phyloP scores from a whole-genome alignment of 805 yeast genomes.

The Yarrowia divulgata region DNA sequence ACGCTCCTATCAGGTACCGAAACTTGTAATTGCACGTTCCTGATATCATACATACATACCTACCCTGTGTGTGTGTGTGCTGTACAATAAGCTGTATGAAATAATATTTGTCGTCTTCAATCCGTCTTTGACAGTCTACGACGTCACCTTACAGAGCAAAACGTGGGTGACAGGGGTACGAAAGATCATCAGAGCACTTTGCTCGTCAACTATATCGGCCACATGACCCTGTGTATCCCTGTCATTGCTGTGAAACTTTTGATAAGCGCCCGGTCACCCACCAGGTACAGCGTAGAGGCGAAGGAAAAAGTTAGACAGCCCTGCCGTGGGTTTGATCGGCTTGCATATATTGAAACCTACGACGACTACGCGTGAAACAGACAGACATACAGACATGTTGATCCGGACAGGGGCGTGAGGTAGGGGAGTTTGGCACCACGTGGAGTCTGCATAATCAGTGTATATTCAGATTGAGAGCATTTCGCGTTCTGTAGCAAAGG shows the following conservation, averaged over 20 bases:
- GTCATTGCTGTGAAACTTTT: slow-evolving; percentile 15
- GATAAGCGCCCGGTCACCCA: background rate
- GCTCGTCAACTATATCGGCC: background rate
- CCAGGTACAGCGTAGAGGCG: background rate
- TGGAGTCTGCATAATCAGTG: background rate
- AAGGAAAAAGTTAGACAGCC: background rate
- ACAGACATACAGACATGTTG: background rate
- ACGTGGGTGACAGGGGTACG: background rate
- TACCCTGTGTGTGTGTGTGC: background rate
- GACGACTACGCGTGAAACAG: slow-evolving; percentile 7
- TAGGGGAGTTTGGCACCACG: background rate
- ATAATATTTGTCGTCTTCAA: background rate
- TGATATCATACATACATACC: too few relatives aligned
- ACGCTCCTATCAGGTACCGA: too few relatives aligned
- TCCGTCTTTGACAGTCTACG: too few relatives aligned
- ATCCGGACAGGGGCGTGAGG: background rate
- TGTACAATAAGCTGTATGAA: background rate
- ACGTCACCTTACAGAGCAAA: background rate
- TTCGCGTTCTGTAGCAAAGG: background rate
- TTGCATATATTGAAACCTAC: slow-evolving; percentile 25
- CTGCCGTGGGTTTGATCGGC: slow-evolving; percentile 16
- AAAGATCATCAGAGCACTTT: background rate
- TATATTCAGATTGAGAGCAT: background rate
- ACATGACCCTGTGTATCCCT: background rate
- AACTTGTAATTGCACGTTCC: too few relatives aligned